These are phyloP conservation scores for Solanum lignicaule DNA, from an alignment of 257 asterid species.

Conservation along the genomic window DNA sequence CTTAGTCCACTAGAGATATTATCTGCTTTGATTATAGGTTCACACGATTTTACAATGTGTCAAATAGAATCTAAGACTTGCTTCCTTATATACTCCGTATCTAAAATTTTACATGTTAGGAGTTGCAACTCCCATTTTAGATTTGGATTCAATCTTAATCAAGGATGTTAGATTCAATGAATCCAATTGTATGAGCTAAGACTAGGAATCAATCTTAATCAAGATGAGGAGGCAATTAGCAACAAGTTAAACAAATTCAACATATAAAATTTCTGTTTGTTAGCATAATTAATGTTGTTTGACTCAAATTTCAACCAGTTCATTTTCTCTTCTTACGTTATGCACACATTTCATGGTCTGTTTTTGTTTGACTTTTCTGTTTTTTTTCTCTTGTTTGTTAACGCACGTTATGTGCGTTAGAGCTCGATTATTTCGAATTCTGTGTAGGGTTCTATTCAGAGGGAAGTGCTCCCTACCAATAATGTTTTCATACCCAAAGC, in stretches of 20 bases:
- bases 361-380: neutral
- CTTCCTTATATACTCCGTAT: too few species aligned
- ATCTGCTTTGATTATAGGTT: accelerated
- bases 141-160: neutral
- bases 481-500: too few species aligned
- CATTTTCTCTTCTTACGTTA: neutral
- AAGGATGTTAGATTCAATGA: neutral
- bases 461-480: neutral
- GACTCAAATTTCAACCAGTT: neutral
- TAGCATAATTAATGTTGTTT: neutral
- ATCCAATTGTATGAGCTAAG: neutral
- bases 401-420: neutral
- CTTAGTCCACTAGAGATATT: neutral
- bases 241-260: neutral
- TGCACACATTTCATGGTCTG: neutral
- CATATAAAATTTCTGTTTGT: neutral
- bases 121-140: too few species aligned
- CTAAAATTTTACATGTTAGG: too few species aligned
- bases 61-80: too few species aligned
- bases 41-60: neutral
- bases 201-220: neutral
- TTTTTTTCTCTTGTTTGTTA: neutral
- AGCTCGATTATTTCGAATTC: too few species aligned
- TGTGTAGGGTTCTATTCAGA: too few species aligned
- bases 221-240: neutral